phyloP scores from a whole-genome alignment of 805 yeast genomes.

The Saccharomycopsis javanensis region DNA sequence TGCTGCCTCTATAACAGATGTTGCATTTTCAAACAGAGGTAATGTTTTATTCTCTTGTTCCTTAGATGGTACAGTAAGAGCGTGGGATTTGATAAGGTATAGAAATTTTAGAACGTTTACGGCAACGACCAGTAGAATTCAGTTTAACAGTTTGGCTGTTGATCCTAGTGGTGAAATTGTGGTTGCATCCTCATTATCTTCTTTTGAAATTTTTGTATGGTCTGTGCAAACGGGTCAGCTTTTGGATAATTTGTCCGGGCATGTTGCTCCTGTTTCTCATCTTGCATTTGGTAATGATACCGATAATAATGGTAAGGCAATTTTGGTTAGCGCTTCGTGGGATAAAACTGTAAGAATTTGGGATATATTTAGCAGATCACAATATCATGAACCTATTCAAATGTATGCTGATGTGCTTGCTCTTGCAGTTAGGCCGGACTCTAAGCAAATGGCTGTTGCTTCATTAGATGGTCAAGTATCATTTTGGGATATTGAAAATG shows the following conservation, averaged over 20 bases:
- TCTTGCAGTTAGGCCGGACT: constrained; percentile 81
- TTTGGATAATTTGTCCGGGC: constrained; percentile 81
- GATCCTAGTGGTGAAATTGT: constrained; percentile 97
- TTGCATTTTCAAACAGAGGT: constrained; percentile 72
- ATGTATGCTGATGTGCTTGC: constrained; percentile 76
- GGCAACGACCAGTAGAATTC: constrained; percentile 69
- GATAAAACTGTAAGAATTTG: constrained; percentile 90
- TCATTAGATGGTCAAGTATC: constrained; percentile 82
- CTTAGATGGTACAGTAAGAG: constrained; percentile 92
- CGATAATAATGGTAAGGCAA: constrained; percentile 29
- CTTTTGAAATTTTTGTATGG: constrained; percentile 90
- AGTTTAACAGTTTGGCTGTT: constrained; percentile 81
- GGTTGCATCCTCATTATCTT: constrained; percentile 87
- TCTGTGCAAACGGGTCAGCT: constrained; percentile 93
- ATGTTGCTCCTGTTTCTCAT: constrained; percentile 90
- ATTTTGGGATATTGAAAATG: constrained; percentile 75
- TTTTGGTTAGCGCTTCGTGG: constrained; percentile 91
- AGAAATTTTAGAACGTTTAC: constrained; percentile 93
- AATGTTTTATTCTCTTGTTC: constrained; percentile 88
- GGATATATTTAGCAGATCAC: constrained; percentile 83
- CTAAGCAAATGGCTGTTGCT: constrained; percentile 80
- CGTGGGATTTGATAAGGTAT: constrained; percentile 90
- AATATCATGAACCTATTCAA: constrained; percentile 84
- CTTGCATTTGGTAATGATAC: constrained; percentile 77
- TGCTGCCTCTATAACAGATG: constrained; percentile 69